phyloP scores from a whole-genome alignment of 768 basidiomycete species.

The Tulasnella sp. region DNA sequence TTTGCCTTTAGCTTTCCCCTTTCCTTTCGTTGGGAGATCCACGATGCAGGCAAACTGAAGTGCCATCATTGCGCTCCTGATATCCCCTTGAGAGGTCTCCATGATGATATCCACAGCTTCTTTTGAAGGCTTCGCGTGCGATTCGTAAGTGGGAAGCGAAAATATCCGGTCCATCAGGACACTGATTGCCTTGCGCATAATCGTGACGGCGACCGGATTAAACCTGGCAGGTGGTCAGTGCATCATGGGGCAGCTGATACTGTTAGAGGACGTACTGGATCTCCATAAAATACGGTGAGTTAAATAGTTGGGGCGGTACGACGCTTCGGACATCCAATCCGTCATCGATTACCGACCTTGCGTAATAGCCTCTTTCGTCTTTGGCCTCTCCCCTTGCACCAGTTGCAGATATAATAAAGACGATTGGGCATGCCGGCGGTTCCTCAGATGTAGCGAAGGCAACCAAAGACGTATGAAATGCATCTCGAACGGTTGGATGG shows the following conservation, averaged over 20 bases:
- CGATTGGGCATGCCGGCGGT: slow-evolving; percentile 42
- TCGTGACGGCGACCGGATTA: slow-evolving; percentile 81
- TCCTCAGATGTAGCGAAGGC: slow-evolving; percentile 35
- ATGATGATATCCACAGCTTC: slow-evolving; percentile 66
- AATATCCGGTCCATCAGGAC: slow-evolving; percentile 39
- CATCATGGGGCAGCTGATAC: background rate
- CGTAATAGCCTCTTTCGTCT: slow-evolving; percentile 26
- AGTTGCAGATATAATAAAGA: slow-evolving; percentile 73
- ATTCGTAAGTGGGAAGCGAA: slow-evolving; percentile 20
- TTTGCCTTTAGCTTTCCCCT: slow-evolving; percentile 22
- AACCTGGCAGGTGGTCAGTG: slow-evolving; percentile 41
- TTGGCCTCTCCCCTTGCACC: slow-evolving; percentile 58
- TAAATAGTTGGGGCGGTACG: slow-evolving; percentile 52
- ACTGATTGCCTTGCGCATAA: slow-evolving; percentile 68
- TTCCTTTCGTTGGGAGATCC: slow-evolving; percentile 21
- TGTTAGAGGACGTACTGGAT: slow-evolving; percentile 46
- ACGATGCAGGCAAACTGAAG: slow-evolving; percentile 70
- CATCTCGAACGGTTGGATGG: slow-evolving; percentile 50
- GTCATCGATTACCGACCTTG: slow-evolving; percentile 38
- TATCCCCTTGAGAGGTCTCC: slow-evolving; percentile 76
- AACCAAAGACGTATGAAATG: slow-evolving; percentile 60
- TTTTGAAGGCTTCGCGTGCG: slow-evolving; percentile 36
- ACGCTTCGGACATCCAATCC: slow-evolving; percentile 57
- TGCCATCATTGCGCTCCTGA: slow-evolving; percentile 85
- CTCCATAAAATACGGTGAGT: slow-evolving; percentile 64